A percentile compares a stretch with the other conserved stretches of the same genome.
phyloP scores from a whole-genome alignment of 1,284 basidiomycete species.

The Abortiporus biennis region DNA sequence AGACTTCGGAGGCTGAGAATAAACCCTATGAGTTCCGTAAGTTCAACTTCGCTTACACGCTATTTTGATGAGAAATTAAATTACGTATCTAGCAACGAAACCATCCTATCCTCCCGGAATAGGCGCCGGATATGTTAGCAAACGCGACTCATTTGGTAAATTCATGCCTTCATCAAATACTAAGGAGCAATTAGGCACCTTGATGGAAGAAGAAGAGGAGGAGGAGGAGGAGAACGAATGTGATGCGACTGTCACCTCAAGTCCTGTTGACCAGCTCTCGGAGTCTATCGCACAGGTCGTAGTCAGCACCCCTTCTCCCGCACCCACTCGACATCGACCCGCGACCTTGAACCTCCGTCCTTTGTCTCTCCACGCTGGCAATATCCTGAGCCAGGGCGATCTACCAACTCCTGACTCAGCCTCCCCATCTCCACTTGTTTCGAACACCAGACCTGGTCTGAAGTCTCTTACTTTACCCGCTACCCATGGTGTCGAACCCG shows the following conservation, averaged over 20 bases:
- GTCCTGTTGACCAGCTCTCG: constrained; percentile 13
- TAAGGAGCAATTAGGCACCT: constrained; percentile 70
- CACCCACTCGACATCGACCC: constrained; percentile 46
- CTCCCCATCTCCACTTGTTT: constrained; percentile 34
- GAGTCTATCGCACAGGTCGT: constrained; percentile 15
- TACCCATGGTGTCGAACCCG: constrained; percentile 20
- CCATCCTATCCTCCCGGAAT: constrained; percentile 46
- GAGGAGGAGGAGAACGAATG: constrained; percentile 47
- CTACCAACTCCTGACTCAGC: constrained; percentile 51
- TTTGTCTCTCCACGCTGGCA: constrained; percentile 58
- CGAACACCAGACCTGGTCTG: constrained; percentile 31
- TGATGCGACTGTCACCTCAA: constrained; percentile 13
- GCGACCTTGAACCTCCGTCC: constrained; percentile 61
- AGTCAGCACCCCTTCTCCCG: constrained; percentile 27
- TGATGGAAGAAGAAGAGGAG: constrained; percentile 78
- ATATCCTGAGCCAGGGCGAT: constrained; percentile 28
- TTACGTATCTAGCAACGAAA: constrained; percentile 33
- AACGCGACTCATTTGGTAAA: constrained; percentile 75
- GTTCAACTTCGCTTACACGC: constrained; percentile 20
- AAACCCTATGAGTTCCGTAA: constrained; percentile 58
- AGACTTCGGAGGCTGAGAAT: constrained; percentile 47
- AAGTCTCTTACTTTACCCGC: constrained; percentile 44
- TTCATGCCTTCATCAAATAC: constrained; percentile 50
- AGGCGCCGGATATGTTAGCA: constrained; percentile 41
- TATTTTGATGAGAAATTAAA: neutral